Evolutionary conservation across 179 eudicot genomes (phyloP), one percentile per base, ranked within the genome.

Genomic region (Spinacia oleracea): DNA sequence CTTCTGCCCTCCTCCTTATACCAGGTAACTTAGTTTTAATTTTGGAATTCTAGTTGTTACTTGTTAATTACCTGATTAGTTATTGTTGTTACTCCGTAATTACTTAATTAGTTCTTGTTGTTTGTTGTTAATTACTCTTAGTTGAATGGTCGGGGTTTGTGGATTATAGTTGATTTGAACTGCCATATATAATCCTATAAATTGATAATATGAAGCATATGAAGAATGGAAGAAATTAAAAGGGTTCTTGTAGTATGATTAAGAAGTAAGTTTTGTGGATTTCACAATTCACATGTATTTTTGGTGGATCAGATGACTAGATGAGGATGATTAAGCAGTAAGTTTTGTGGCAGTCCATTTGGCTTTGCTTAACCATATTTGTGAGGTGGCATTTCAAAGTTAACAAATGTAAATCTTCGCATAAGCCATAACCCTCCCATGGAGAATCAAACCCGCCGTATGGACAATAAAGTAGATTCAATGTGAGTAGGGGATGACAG

Each of bases 1-100:
- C 66, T 95, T 95, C 75, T 95, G 98, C 78, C 98, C 98, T 1
- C 82, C 82, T 46, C 98, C 98, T 40, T 91, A 88, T 51, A 91
- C 98, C 68, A 93, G 98, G 98, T 95, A 77, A 73, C 46, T 62
- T 32, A 35, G 51, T 16, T 21, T 46, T 7, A 12, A 23, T 45
- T 71, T 63, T 59, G 7, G 2, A 50, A 42, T 59, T 46, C 29
- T 70, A 18, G 51, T 31, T 45, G 58, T 16, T 72, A 43, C 40
- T 35, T 40, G 70, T n/a, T n/a, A 38, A 32, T 74, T 64, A 27
- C 10, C 18, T 1, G 0, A 20, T 65, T 65, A 8, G 12, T 50
- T n/a, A n/a, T 48, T 72, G 38, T 5, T 71, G 50, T 2, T 66
- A n/a, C n/a, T n/a, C n/a, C n/a, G n/a, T n/a, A 38, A 32, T 74